Percentiles rank a stretch among this genome's conserved stretches.
Evolutionary conservation across 2,329 filamentous ascomycete species (phyloP).

Genomic region (Scedosporium dehoogii): DNA sequence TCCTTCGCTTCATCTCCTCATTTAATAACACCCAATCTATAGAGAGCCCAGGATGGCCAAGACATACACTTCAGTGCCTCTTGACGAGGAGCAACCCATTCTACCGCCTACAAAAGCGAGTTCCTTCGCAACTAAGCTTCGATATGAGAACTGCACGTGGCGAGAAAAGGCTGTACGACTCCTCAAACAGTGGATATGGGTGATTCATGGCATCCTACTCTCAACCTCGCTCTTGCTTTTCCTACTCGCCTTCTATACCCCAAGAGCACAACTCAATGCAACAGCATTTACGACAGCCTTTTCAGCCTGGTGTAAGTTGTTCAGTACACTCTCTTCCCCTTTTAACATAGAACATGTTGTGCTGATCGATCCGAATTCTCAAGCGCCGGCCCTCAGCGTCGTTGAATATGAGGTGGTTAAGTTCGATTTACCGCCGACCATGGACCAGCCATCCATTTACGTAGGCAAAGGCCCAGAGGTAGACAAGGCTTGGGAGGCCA

Average conservation of each 20-base stretch:
- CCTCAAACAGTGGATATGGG: conserved; percentile 27
- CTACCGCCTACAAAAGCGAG: background rate
- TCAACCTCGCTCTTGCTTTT: conserved; percentile 29
- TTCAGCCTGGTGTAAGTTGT: conserved; percentile 32
- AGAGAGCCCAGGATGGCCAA: conserved; percentile 9
- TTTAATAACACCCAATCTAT: too few relatives aligned
- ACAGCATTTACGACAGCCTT: conserved; percentile 28
- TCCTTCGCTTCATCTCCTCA: background rate
- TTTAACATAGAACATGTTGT: background rate
- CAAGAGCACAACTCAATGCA: conserved; percentile 19
- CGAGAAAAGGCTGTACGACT: conserved; percentile 10
- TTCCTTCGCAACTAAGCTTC: background rate
- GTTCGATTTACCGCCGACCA: conserved; percentile 37
- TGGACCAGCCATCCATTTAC: conserved; percentile 32
- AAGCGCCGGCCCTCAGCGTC: conserved; percentile 35
- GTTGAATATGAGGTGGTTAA: conserved; percentile 39
- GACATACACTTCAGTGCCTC: conserved; percentile 9
- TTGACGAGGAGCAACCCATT: conserved; percentile 12
- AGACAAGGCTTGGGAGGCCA: conserved; percentile 46
- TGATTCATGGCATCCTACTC: conserved; percentile 28
- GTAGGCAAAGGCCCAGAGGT: conserved; percentile 46
- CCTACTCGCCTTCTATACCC: conserved; percentile 27
- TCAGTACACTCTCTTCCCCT: background rate
- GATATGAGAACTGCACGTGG: conserved; percentile 15
- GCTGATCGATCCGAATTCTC: background rate